phyloP scores from a whole-genome alignment of 1,284 basidiomycete species.

The Phellopilus nigrolimitatus region DNA sequence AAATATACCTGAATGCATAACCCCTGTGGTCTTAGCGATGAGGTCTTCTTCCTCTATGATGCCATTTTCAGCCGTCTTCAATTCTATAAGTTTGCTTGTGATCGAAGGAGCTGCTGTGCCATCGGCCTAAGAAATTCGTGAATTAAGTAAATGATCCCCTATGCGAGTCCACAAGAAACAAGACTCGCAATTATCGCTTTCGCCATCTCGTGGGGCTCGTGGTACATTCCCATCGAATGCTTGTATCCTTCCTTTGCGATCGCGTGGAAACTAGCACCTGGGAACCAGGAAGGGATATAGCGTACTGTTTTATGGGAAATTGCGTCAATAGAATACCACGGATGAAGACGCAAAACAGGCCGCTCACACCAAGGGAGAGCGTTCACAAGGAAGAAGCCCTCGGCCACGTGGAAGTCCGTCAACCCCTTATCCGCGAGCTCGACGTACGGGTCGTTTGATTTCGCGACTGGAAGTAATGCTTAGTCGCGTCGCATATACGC shows the following conservation, averaged over 20 bases:
- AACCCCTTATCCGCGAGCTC: conserved; percentile 14
- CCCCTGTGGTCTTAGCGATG: background rate
- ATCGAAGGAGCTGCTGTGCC: conserved; percentile 16
- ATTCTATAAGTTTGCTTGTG: conserved; percentile 11
- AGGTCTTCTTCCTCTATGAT: conserved; percentile 8
- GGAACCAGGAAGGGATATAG: conserved; percentile 19
- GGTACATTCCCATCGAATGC: conserved; percentile 7
- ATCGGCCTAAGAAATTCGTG: conserved; percentile 3
- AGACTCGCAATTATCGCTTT: conserved; percentile 17
- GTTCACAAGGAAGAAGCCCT: conserved; percentile 17
- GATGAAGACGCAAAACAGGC: too few relatives aligned
- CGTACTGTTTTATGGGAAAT: too few relatives aligned
- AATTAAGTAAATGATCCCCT: conserved; percentile 12
- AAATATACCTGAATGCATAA: conserved; percentile 10
- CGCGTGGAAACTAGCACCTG: conserved; percentile 33
- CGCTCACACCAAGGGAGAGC: conserved; percentile 9
- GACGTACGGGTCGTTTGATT: conserved; percentile 20
- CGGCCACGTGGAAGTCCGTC: background rate
- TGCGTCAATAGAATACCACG: too few relatives aligned
- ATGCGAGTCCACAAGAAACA: background rate
- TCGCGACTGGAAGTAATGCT: background rate
- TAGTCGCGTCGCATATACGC: background rate
- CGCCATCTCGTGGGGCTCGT: conserved; percentile 8
- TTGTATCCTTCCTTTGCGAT: conserved; percentile 49
- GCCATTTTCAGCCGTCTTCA: background rate